Conservation (phyloP, 2,329 filamentous ascomycete genomes). For the Cercospora canescens region DNA sequence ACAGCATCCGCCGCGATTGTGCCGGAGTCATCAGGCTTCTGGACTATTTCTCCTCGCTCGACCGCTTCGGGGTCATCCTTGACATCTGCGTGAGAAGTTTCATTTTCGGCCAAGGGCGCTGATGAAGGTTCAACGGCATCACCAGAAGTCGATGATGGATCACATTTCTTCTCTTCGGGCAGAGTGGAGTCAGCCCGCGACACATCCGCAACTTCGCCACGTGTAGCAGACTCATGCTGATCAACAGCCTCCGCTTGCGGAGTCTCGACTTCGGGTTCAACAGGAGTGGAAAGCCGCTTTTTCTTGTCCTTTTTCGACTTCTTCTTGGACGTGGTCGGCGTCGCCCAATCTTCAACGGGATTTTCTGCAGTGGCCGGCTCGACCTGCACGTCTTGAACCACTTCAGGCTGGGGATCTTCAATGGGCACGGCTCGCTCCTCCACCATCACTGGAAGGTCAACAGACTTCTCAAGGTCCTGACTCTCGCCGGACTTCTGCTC, state of each 20-base stretch:
- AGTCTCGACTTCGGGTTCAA: slow-evolving; percentile 10
- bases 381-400: background rate
- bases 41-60: background rate
- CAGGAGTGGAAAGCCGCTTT: background rate
- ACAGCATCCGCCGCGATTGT: background rate
- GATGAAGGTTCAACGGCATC: background rate
- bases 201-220: background rate
- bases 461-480: background rate
- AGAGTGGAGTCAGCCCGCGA: background rate
- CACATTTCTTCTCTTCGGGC: background rate
- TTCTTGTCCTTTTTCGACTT: slow-evolving; percentile 11
- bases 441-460: background rate
- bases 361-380: background rate
- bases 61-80: background rate
- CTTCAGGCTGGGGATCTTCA: too few relatives aligned
- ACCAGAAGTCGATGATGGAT: background rate
- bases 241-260: background rate
- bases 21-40: background rate
- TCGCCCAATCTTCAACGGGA: background rate
- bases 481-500: background rate
- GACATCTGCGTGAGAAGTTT: background rate
- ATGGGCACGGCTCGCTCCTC: background rate
- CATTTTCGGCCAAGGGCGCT: background rate
- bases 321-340: background rate
- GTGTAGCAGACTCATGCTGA: background rate